A percentile compares a stretch with the other conserved stretches of the same genome.
Conservation (phyloP, 2,329 filamentous ascomycete genomes). For the Dothidotthia symphoricarpi region DNA sequence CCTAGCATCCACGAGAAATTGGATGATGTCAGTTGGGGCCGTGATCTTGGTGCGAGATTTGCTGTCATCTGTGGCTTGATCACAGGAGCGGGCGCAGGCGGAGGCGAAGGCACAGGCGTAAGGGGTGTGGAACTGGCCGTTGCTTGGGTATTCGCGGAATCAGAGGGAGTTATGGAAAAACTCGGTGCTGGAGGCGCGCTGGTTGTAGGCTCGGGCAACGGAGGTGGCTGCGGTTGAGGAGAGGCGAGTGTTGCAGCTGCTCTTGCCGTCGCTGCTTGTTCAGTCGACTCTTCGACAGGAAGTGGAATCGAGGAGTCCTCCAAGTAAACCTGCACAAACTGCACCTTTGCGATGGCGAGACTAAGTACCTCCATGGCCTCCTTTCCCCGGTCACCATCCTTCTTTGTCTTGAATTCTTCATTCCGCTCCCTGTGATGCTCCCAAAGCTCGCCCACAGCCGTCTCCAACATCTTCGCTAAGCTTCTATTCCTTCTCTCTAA, state of each 20-base stretch:
- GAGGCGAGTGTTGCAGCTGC: conserved; percentile 21
- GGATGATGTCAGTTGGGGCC: conserved; percentile 68
- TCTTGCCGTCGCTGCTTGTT: conserved; percentile 25
- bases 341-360: conserved; percentile 51
- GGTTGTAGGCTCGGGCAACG: conserved; percentile 18
- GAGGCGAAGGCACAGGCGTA: conserved; percentile 17
- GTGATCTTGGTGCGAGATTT: conserved; percentile 46
- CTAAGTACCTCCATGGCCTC: conserved; percentile 45
- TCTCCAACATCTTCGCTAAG: conserved; percentile 66
- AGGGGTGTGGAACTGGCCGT: conserved; percentile 7
- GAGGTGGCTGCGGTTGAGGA: conserved; percentile 16
- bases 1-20: conserved; percentile 76
- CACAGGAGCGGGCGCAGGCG: conserved; percentile 9
- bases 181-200: conserved; percentile 23
- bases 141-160: conserved; percentile 2
- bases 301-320: conserved; percentile 48
- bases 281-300: conserved; percentile 39
- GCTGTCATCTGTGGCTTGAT: conserved; percentile 14
- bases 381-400: conserved; percentile 26
- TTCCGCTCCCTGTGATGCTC: conserved; percentile 56
- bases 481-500: conserved; percentile 66
- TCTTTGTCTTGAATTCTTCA: conserved; percentile 31
- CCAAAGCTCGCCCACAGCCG: conserved; percentile 63
- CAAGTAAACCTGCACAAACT: conserved; percentile 53
- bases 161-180: conserved; percentile 5